Percentiles rank a stretch among this genome's conserved stretches.
These are phyloP conservation scores for Cladophialophora yegresii DNA, from an alignment of 2,329 filamentous ascomycete species.

Conservation along the genomic window DNA sequence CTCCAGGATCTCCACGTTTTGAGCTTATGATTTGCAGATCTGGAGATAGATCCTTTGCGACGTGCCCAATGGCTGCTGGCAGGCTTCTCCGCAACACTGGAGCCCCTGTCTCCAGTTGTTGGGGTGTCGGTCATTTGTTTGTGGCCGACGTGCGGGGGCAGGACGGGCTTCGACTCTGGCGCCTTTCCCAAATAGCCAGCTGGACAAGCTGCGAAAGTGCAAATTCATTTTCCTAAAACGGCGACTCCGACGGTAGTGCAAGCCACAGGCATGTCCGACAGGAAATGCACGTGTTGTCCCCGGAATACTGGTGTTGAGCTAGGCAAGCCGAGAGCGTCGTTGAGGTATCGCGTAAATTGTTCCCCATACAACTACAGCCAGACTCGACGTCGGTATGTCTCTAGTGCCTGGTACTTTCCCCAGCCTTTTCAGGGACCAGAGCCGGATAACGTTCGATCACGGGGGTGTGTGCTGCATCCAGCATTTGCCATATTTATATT, in stretches of 20 bases:
- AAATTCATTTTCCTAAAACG: slow-evolving; percentile 25
- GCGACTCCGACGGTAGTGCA: slow-evolving; percentile 3
- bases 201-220: background rate
- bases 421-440: background rate
- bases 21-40: slow-evolving; percentile 10
- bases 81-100: slow-evolving; percentile 4
- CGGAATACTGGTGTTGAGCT: background rate
- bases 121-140: slow-evolving; percentile 26
- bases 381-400: background rate
- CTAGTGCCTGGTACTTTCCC: background rate
- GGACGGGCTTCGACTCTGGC: background rate
- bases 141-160: slow-evolving; percentile 26
- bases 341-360: background rate
- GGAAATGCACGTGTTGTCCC: background rate
- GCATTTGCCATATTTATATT: background rate
- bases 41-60: background rate
- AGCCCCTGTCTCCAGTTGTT: background rate
- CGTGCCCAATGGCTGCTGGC: background rate
- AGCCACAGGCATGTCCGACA: background rate
- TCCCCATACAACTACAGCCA: background rate
- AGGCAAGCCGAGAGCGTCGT: background rate
- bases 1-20: slow-evolving; percentile 16
- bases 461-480: background rate
- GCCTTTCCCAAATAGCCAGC: background rate
- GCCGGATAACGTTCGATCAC: background rate